Conservation (phyloP, 2,329 filamentous ascomycete genomes). For the Corynespora cassiicola region DNA sequence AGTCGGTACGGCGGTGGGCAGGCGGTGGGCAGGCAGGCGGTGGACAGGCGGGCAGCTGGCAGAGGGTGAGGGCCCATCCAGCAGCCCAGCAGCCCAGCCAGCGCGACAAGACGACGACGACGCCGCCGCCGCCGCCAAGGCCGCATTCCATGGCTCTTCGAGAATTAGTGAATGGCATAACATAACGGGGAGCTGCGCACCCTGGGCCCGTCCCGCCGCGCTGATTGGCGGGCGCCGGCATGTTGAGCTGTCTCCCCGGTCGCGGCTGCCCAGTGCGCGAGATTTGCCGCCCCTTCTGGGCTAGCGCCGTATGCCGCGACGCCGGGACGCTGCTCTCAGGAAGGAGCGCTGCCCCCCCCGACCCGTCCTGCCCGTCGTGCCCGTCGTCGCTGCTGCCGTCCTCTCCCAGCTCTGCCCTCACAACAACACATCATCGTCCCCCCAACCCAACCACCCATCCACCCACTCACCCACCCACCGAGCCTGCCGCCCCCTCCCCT, state of each 20-base stretch:
- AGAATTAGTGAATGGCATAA: conserved; percentile 19
- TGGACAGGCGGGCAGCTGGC: too few relatives aligned
- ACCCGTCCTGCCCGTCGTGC: conserved; percentile 3
- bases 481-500: conserved; percentile 10
- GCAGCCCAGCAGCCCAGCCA: neutral
- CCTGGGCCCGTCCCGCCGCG: neutral
- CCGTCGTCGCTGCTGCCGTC: conserved; percentile 18
- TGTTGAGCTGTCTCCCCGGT: conserved; percentile 3
- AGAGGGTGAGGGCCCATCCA: neutral
- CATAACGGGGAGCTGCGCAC: conserved; percentile 5
- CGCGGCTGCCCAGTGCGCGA: conserved; percentile 13
- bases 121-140: neutral
- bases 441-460: conserved; percentile 8
- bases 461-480: conserved; percentile 6
- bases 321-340: conserved; percentile 15
- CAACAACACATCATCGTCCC: conserved; percentile 17
- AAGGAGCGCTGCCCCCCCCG: conserved; percentile 11
- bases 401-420: conserved; percentile 19
- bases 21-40: too few relatives aligned
- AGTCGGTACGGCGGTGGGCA: too few relatives aligned
- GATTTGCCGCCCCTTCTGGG: conserved; percentile 8
- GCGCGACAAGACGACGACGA: neutral
- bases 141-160: conserved; percentile 21
- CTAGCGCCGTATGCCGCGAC: conserved; percentile 9
- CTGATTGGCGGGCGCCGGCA: conserved; percentile 8